These are phyloP conservation scores for Gloeopeniophorella convolvens DNA, from an alignment of 768 basidiomycete species.

Conservation along the genomic window DNA sequence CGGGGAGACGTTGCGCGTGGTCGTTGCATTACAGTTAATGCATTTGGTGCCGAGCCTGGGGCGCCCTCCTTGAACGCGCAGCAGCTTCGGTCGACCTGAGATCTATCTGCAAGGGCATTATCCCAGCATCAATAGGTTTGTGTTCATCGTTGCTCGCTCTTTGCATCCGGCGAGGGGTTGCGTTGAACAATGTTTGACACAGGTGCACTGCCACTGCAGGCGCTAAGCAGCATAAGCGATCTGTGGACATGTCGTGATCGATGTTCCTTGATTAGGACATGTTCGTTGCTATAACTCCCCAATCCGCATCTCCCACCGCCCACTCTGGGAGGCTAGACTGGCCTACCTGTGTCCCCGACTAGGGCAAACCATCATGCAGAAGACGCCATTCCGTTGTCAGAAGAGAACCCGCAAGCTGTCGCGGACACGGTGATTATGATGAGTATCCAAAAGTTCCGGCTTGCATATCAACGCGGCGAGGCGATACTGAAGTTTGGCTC, in stretches of 20 bases:
- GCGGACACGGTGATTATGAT: too few relatives aligned
- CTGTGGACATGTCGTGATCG: not conserved
- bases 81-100: too few relatives aligned
- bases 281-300: conserved; percentile 18
- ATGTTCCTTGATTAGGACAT: conserved; percentile 2
- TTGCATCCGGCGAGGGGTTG: not conserved
- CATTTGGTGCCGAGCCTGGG: too few relatives aligned
- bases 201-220: conserved; percentile 12
- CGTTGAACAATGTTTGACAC: not conserved
- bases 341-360: conserved; percentile 1
- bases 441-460: not conserved
- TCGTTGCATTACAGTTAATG: too few relatives aligned
- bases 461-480: conserved; percentile 6
- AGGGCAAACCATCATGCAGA: not conserved
- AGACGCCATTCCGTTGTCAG: not conserved
- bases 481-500: not conserved
- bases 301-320: conserved; percentile 3
- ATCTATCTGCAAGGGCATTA: too few relatives aligned
- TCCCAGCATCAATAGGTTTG: too few relatives aligned
- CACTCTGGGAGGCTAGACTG: not conserved
- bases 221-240: conserved; percentile 7
- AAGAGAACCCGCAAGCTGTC: not conserved
- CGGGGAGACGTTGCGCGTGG: conserved; percentile 2
- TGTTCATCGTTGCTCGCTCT: too few relatives aligned
- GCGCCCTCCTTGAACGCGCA: too few relatives aligned